Conservation (phyloP, 768 basidiomycete genomes). For the Trametes cinnabarina region DNA sequence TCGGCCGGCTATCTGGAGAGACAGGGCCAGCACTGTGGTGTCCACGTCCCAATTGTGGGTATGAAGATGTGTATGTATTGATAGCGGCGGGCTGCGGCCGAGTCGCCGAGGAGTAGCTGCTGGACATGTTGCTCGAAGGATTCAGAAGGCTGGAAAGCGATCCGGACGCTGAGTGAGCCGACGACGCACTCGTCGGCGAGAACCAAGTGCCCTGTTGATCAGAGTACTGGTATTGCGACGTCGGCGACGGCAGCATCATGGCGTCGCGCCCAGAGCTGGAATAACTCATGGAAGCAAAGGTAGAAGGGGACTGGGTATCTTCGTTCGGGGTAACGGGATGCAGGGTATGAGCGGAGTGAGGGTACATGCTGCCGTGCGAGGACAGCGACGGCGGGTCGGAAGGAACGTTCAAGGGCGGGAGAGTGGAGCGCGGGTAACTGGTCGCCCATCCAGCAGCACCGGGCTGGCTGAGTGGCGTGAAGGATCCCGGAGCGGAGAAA, state of each 20-base stretch:
- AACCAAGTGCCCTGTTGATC: constrained; percentile 63
- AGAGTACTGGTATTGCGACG: constrained; percentile 61
- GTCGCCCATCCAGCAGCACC: constrained; percentile 57
- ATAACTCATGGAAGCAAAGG: constrained; percentile 40
- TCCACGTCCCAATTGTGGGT: constrained; percentile 66
- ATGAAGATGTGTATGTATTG: constrained; percentile 38
- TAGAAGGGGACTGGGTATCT: constrained; percentile 55
- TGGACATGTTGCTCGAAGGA: constrained; percentile 59
- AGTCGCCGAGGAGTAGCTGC: constrained; percentile 51
- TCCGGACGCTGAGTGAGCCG: constrained; percentile 55
- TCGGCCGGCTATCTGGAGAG: constrained; percentile 83
- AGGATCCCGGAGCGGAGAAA: constrained; percentile 82
- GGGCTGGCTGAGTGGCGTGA: constrained; percentile 65
- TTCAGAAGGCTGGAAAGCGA: constrained; percentile 79
- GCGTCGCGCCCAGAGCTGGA: constrained; percentile 29
- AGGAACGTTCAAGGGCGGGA: constrained; percentile 83
- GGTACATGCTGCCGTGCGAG: constrained; percentile 56
- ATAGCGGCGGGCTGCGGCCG: constrained; percentile 29
- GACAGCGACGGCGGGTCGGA: constrained; percentile 65
- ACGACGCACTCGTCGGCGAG: constrained; percentile 50
- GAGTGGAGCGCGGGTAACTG: constrained; percentile 49
- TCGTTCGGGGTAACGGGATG: constrained; percentile 71
- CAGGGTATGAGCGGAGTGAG: constrained; percentile 57
- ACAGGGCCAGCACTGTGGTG: constrained; percentile 67
- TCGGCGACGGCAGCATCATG: constrained; percentile 40